phyloP scores from a whole-genome alignment of 1,284 basidiomycete species.

The Laetiporus sulphureus region DNA sequence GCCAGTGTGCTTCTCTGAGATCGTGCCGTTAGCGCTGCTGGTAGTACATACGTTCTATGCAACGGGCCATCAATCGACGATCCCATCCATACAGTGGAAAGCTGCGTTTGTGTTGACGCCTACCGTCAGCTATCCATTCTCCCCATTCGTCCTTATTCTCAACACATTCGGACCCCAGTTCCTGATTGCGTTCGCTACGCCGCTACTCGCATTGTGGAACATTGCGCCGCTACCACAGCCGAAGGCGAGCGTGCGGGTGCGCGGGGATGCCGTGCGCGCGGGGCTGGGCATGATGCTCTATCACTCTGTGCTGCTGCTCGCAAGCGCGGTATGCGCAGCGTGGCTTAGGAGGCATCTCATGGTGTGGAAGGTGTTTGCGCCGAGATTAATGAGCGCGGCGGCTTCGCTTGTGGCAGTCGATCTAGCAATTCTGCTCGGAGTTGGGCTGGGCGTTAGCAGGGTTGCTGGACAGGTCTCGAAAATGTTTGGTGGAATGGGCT shows the following conservation, averaged over 20 bases:
- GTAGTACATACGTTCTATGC: constrained; percentile 74
- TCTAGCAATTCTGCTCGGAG: constrained; percentile 45
- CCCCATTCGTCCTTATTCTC: constrained; percentile 70
- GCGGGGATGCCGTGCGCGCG: constrained; percentile 38
- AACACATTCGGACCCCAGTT: constrained; percentile 79
- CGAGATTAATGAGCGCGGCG: constrained; percentile 82
- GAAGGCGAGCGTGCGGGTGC: constrained; percentile 21
- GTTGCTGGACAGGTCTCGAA: constrained; percentile 18
- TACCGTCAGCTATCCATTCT: constrained; percentile 67
- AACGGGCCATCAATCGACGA: constrained; percentile 89
- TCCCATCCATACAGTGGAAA: constrained; percentile 95
- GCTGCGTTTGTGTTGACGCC: constrained; percentile 76
- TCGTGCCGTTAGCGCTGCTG: constrained; percentile 71
- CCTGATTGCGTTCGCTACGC: constrained; percentile 58
- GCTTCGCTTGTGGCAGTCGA: constrained; percentile 49
- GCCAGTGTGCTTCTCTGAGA: constrained; percentile 57
- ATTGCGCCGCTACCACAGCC: constrained; percentile 49
- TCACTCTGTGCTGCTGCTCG: constrained; percentile 60
- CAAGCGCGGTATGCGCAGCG: constrained; percentile 69
- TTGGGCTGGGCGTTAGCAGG: constrained; percentile 30
- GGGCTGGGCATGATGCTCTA: constrained; percentile 66
- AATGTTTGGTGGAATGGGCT: constrained; percentile 22
- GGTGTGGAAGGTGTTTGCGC: constrained; percentile 99
- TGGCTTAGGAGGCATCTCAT: constrained; percentile 87
- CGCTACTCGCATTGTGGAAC: constrained; percentile 87